These are phyloP conservation scores for Glomus cerebriforme DNA, from an alignment of 192 early-diverging fungal species.

Conservation along the genomic window DNA sequence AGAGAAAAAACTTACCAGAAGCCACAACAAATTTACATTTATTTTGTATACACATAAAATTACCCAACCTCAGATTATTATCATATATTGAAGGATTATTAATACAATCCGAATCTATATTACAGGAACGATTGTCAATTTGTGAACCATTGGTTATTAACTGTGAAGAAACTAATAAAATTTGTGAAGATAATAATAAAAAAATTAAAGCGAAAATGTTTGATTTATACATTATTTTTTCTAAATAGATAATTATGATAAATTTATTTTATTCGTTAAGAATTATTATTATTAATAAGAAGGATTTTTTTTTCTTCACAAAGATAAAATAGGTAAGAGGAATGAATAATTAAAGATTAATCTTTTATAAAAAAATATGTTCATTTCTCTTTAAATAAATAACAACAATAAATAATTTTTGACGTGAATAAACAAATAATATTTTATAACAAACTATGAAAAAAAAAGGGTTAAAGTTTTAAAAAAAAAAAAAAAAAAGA, in stretches of 20 bases:
- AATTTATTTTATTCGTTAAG: not conserved
- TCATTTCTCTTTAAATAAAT: no score
- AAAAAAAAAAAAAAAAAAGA: no score
- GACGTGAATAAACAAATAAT: no score
- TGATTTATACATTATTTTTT: not conserved
- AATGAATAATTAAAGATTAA: no score
- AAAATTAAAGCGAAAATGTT: not conserved
- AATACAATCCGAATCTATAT: not conserved
- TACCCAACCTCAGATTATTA: not conserved
- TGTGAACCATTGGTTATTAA: not conserved
- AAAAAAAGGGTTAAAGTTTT: no score
- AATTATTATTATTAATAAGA: no score
- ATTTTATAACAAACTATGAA: no score
- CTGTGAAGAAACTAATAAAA: not conserved
- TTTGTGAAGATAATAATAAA: not conserved
- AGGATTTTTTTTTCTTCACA: no score
- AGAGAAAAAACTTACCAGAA: constrained; percentile 47
- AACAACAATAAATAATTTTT: no score
- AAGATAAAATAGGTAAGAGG: no score
- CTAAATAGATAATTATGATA: not conserved
- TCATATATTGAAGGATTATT: not conserved
- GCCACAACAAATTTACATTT: constrained; percentile 60
- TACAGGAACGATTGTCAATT: not conserved
- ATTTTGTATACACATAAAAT: constrained; percentile 8
- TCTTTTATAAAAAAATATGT: no score